These are phyloP conservation scores for Mrakiaceae sp. DNA, from an alignment of 1,284 basidiomycete species.

Conservation along the genomic window DNA sequence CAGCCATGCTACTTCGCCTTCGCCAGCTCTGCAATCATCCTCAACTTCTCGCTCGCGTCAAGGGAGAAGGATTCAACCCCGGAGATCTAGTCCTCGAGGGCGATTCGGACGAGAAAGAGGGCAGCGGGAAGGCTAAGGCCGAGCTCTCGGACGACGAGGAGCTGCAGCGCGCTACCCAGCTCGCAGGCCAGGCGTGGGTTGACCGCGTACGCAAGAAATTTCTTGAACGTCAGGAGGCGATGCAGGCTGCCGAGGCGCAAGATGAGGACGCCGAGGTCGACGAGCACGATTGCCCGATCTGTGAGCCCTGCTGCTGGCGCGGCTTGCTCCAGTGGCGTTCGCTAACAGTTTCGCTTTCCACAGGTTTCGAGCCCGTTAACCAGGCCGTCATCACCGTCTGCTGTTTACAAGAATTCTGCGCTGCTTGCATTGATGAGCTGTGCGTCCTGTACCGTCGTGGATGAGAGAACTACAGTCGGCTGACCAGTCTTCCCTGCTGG, in stretches of 20 bases:
- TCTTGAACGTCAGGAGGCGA: too few relatives aligned
- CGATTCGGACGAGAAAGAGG: neutral
- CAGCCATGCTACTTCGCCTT: constrained; percentile 14
- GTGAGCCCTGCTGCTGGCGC: constrained; percentile 1
- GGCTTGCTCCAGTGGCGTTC: too few relatives aligned
- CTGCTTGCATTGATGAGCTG: constrained; percentile 27
- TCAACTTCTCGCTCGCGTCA: constrained; percentile 4
- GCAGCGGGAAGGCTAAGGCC: neutral
- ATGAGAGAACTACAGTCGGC: too few relatives aligned
- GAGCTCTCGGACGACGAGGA: neutral
- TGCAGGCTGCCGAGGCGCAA: constrained; percentile 19
- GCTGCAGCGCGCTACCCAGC: neutral
- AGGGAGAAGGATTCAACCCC: neutral
- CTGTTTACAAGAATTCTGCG: constrained; percentile 32
- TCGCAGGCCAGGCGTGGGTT: constrained; percentile 3
- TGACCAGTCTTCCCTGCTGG: too few relatives aligned
- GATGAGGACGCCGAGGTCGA: constrained; percentile 19
- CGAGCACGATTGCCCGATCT: constrained; percentile 20
- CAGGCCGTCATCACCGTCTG: constrained; percentile 4
- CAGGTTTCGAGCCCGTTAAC: constrained; percentile 7
- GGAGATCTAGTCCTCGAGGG: constrained; percentile 2
- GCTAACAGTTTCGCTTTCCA: too few relatives aligned
- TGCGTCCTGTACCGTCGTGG: constrained; percentile 12
- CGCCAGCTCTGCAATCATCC: constrained; percentile 16
- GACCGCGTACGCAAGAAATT: too few relatives aligned